These are phyloP conservation scores for Solanum chiquidenum DNA, from an alignment of 257 asterid species.

Conservation along the genomic window DNA sequence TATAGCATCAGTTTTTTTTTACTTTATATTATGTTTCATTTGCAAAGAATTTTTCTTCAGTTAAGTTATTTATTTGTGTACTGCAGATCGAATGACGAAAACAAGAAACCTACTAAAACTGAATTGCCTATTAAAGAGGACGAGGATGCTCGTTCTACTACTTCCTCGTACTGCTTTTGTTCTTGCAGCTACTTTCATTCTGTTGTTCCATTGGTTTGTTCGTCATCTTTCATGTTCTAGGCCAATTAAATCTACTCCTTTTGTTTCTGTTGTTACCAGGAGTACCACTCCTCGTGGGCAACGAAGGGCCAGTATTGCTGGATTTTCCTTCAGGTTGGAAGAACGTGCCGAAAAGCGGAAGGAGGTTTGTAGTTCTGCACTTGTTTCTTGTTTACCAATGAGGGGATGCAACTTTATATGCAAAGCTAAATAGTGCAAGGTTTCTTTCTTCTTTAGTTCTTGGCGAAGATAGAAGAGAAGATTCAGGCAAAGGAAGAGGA, in stretches of 20 bases:
- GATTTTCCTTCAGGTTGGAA: slow-evolving; percentile 63
- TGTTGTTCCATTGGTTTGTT: background rate
- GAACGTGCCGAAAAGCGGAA: slow-evolving; percentile 52
- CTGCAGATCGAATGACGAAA: slow-evolving; percentile 35
- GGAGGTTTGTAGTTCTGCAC: slow-evolving; percentile 1
- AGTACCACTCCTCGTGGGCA: slow-evolving; percentile 38
- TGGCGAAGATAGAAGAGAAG: slow-evolving; percentile 79
- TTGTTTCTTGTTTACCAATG: background rate
- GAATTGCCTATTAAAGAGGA: slow-evolving; percentile 28
- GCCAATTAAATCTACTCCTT: background rate
- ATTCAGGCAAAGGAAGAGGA: slow-evolving; percentile 69
- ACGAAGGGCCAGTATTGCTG: slow-evolving; percentile 30
- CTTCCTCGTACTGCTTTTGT: slow-evolving; percentile 49
- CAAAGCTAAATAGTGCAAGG: background rate
- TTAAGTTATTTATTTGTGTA: background rate
- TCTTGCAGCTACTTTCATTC: background rate
- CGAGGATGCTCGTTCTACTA: slow-evolving; percentile 63
- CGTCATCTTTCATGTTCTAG: background rate
- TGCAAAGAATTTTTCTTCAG: background rate
- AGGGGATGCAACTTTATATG: background rate
- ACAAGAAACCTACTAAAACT: slow-evolving; percentile 18
- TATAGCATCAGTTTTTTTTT: background rate
- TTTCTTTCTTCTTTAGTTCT: slow-evolving; percentile 36
- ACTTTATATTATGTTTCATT: background rate
- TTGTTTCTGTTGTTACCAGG: slow-evolving; percentile 13